phyloP scores from a whole-genome alignment of 441 rosid species.

The Dalechampia spathulata region DNA sequence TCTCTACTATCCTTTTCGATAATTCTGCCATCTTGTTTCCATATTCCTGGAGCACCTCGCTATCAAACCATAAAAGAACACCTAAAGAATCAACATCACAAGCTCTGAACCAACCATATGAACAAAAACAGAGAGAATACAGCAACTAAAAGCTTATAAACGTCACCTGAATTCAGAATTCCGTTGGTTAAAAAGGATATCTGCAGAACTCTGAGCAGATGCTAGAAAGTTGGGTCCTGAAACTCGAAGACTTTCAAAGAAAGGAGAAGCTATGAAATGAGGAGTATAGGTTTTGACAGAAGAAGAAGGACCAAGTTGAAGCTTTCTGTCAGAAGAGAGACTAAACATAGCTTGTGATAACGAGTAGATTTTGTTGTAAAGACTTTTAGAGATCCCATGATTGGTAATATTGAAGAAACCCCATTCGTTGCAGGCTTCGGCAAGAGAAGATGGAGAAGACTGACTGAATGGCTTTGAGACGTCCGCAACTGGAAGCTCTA shows the following conservation, averaged over 20 bases:
- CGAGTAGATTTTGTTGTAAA: conserved; percentile 22
- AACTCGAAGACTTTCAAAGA: conserved; percentile 40
- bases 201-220: conserved; percentile 39
- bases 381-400: conserved; percentile 34
- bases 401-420: conserved; percentile 44
- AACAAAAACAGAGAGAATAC: background rate
- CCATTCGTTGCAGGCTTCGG: conserved; percentile 36
- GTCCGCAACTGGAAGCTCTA: conserved; percentile 35
- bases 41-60: conserved; percentile 35
- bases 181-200: conserved; percentile 23
- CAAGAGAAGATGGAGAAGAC: conserved; percentile 19
- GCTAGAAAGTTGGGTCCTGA: conserved; percentile 39
- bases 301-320: conserved; percentile 42
- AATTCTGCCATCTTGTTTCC: conserved; percentile 39
- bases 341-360: conserved; percentile 32
- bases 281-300: conserved; percentile 37
- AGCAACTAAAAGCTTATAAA: background rate
- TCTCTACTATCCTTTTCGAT: conserved; percentile 31
- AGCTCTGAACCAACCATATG: background rate
- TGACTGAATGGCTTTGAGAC: conserved; percentile 27
- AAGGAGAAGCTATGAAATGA: conserved; percentile 50
- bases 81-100: background rate
- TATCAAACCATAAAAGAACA: background rate
- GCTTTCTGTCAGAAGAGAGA: conserved; percentile 38
- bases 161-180: conserved; percentile 32